These are phyloP conservation scores for Garcileccinum viscosum DNA, from an alignment of 1,284 basidiomycete species.

Conservation along the genomic window DNA sequence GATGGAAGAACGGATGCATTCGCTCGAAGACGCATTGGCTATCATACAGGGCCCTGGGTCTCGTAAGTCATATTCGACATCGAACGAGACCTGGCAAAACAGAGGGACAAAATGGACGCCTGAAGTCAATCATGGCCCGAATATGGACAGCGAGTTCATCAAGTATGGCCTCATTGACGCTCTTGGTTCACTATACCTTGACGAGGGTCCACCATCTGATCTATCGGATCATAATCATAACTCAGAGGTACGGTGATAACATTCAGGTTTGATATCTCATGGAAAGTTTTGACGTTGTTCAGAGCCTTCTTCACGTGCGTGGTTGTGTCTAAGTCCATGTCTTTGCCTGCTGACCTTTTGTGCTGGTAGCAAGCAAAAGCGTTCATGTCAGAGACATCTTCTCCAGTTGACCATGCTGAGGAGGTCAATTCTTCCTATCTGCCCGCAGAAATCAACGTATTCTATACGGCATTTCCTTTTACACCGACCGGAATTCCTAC, in stretches of 20 bases:
- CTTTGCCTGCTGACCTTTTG: slow-evolving; percentile 2
- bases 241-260: slow-evolving; percentile 23
- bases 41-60: slow-evolving; percentile 44
- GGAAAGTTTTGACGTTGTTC: neutral
- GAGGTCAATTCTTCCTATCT: slow-evolving; percentile 51
- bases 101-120: slow-evolving; percentile 19
- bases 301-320: slow-evolving; percentile 52
- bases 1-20: slow-evolving; percentile 54
- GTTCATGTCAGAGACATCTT: slow-evolving; percentile 14
- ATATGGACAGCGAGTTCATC: slow-evolving; percentile 9
- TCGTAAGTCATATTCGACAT: slow-evolving; percentile 46
- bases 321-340: neutral
- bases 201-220: slow-evolving; percentile 6
- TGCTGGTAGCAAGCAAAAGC: slow-evolving; percentile 21
- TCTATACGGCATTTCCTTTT: slow-evolving; percentile 50
- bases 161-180: slow-evolving; percentile 18
- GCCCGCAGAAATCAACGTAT: slow-evolving; percentile 47
- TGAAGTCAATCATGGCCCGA: slow-evolving; percentile 4
- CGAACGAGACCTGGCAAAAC: slow-evolving; percentile 26
- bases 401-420: slow-evolving; percentile 28
- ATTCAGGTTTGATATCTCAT: slow-evolving; percentile 6
- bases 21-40: slow-evolving; percentile 58
- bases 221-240: slow-evolving; percentile 3
- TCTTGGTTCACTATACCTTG: slow-evolving; percentile 23
- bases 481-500: slow-evolving; percentile 42